A percentile compares a stretch with the other conserved stretches of the same genome.
These are phyloP conservation scores for Pythium sp. DNA, from an alignment of 352 stramenopile genomes.

Conservation along the genomic window DNA sequence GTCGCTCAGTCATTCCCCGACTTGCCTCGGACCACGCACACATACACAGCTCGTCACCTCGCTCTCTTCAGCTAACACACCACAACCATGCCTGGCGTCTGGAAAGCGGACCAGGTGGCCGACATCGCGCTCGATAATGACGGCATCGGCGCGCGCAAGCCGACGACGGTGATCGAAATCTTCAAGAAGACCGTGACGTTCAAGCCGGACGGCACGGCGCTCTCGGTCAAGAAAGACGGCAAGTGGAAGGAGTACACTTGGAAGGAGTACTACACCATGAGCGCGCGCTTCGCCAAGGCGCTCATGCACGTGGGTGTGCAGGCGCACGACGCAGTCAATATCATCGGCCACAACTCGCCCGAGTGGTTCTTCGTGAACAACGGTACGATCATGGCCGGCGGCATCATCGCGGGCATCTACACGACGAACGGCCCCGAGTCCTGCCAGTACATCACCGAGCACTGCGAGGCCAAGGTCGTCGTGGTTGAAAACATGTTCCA, in stretches of 20 bases:
- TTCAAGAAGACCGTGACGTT: slow-evolving; percentile 37
- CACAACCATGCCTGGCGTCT: slow-evolving; percentile 10
- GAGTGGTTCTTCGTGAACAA: slow-evolving; percentile 86
- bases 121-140: slow-evolving; percentile 14
- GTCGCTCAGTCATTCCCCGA: slow-evolving; percentile 9
- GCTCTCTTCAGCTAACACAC: neutral
- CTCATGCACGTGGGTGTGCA: slow-evolving; percentile 72
- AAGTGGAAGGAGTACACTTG: slow-evolving; percentile 59
- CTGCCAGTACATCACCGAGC: slow-evolving; percentile 76
- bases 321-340: slow-evolving; percentile 67
- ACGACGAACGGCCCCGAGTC: slow-evolving; percentile 72
- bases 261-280: slow-evolving; percentile 76
- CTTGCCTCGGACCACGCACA: slow-evolving; percentile 11
- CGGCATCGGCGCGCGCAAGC: slow-evolving; percentile 27
- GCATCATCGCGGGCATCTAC: slow-evolving; percentile 83
- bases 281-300: slow-evolving; percentile 62
- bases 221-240: slow-evolving; percentile 35
- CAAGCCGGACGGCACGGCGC: slow-evolving; percentile 26
- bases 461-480: slow-evolving; percentile 75
- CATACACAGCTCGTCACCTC: neutral
- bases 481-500: slow-evolving; percentile 69
- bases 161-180: slow-evolving; percentile 32
- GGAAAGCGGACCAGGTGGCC: slow-evolving; percentile 12
- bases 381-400: slow-evolving; percentile 76
- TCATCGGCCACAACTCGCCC: slow-evolving; percentile 83